Evolutionary conservation across 208 protist species (phyloP).

Genomic region (Balamuthia mandrillaris): DNA sequence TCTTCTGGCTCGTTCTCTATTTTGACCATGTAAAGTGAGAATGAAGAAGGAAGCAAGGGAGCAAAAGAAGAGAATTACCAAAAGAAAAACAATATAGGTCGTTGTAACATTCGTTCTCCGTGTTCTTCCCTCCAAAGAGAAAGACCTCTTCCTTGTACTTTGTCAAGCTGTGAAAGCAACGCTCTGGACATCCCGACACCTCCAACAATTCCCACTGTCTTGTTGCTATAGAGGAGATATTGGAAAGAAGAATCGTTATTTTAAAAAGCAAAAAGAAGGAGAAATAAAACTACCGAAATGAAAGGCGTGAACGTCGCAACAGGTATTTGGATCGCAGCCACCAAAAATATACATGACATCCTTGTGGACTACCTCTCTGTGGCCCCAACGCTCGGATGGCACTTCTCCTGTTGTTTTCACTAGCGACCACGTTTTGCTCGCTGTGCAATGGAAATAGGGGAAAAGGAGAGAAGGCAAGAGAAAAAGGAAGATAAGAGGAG

Average conservation of each 20-base stretch:
- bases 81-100: constrained; percentile 23
- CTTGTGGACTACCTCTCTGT: neutral
- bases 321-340: neutral
- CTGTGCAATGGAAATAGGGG: neutral
- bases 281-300: neutral
- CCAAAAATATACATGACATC: constrained; percentile 19
- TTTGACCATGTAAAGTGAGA: neutral
- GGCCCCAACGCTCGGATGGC: neutral
- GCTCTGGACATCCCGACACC: neutral
- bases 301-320: neutral
- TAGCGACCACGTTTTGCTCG: neutral
- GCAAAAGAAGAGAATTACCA: neutral
- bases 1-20: neutral
- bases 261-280: neutral
- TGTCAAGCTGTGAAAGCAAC: neutral
- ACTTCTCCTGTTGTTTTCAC: constrained; percentile 5
- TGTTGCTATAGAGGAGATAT: neutral
- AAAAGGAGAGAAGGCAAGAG: neutral
- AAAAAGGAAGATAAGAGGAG: too few species aligned
- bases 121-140: neutral
- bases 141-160: constrained; percentile 3
- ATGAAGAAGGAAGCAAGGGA: neutral
- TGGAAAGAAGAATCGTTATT: neutral
- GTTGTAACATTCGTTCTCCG: neutral
- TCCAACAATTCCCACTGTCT: neutral